These are phyloP conservation scores for Tuber brumale DNA, from an alignment of 495 filamentous ascomycete species.

Conservation along the genomic window DNA sequence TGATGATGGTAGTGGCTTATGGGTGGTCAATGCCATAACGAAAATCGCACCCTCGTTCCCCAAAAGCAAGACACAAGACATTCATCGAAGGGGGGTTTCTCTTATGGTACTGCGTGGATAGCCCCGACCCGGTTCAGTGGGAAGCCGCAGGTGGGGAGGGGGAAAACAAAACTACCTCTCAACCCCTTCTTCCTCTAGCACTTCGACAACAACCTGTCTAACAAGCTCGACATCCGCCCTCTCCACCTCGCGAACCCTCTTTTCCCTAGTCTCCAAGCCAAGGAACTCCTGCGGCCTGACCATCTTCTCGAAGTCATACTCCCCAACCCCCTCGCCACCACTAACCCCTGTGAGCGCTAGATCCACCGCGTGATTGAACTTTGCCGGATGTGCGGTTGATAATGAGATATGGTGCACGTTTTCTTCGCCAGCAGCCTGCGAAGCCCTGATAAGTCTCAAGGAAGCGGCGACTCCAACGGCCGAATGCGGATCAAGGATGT, in stretches of 20 bases:
- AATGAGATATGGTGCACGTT: constrained; percentile 64
- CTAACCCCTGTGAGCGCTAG: constrained; percentile 60
- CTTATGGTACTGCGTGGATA: background rate
- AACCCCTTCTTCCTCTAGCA: constrained; percentile 45
- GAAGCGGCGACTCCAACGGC: constrained; percentile 77
- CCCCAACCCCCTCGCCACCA: constrained; percentile 28
- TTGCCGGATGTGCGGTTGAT: constrained; percentile 88
- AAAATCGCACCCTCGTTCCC: background rate
- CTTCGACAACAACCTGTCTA: constrained; percentile 52
- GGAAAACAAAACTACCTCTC: background rate
- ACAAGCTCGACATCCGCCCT: constrained; percentile 52
- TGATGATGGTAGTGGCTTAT: background rate
- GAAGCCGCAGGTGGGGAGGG: background rate
- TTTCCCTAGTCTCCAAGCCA: constrained; percentile 61
- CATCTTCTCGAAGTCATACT: constrained; percentile 61
- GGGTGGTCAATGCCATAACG: background rate
- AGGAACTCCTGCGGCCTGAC: constrained; percentile 74
- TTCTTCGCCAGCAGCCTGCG: constrained; percentile 35
- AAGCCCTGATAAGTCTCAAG: constrained; percentile 55
- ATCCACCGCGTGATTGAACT: constrained; percentile 75
- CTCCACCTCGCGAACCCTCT: constrained; percentile 52
- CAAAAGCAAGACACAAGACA: background rate
- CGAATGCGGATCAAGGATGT: constrained; percentile 87
- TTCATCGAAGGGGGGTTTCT: background rate
- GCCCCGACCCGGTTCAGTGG: background rate